Evolutionary conservation across 1,284 basidiomycete species (phyloP), one percentile per base, ranked within the genome.

Genomic region (Lentinus polychrous): DNA sequence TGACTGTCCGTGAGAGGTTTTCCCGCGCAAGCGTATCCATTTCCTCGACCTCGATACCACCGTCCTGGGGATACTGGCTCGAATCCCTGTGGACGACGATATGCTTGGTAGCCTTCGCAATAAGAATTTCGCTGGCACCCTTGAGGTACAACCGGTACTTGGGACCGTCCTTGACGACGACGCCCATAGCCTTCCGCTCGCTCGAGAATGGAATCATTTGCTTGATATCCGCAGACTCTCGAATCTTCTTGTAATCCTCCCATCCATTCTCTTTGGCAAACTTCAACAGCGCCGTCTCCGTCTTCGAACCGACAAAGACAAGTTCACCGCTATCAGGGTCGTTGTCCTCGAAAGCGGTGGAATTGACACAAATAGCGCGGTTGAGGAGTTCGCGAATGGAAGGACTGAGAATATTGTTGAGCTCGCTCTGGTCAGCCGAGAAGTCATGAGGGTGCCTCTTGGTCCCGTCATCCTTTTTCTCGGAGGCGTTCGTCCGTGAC

Each of bases 201-300:
- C 91, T 94, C 23, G 89, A 91, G 73, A 99, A 98, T 1, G 96
- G 95, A 45, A 96, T 81, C 84, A 95, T 86, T 69, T 95, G 92
- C 3, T 93, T 72, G 39, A 94, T 67, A 17, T 81, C 66, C 23
- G 87, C 86, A 3, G 61, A 57, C 11, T 89, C 83, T 37, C 94
- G 78, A 8, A 78, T 79, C 45, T 74, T 61, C 60, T 75, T 79
- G 72, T 91, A 95, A 58, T 86, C 72, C 7, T 72, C 69, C 94
- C 95, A 99, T 6, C 76, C 72, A 42, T 91, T 80, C 45, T 91
- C 82, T 71, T 89, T 86, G n/a, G 91, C 90, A 59, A 98, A 92
- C 56, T 83, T 79, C 18, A 99, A 74, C 20, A 99, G 75, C 1
- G 95, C 95, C 0, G 89, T 93, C 73, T 99, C 95, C 6, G 95